A percentile compares a stretch with the other conserved stretches of the same genome.
These are phyloP conservation scores for Saccharomyces paradoxus DNA, from an alignment of 805 yeast genomes.

Conservation along the genomic window DNA sequence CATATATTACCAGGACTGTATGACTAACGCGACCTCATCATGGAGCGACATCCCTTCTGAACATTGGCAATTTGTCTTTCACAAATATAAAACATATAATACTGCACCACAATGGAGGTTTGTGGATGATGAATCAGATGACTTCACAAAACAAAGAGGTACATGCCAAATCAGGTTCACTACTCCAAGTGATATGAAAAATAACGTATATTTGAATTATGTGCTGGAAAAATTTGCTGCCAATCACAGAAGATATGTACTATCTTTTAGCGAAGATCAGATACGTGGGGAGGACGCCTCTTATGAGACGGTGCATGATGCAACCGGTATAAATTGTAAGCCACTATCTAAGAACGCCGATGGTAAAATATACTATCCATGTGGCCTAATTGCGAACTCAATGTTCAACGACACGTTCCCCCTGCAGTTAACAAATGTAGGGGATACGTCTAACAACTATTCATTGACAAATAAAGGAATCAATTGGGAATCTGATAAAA, in stretches of 20 bases:
- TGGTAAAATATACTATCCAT: constrained; percentile 74
- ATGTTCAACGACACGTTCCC: constrained; percentile 81
- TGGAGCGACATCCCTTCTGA: constrained; percentile 49
- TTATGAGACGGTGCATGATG: constrained; percentile 40
- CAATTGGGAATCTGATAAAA: constrained; percentile 77
- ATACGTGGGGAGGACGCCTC: constrained; percentile 67
- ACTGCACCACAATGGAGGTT: constrained; percentile 62
- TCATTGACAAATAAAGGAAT: constrained; percentile 49
- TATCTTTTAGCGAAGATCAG: constrained; percentile 80
- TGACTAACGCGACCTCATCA: constrained; percentile 37
- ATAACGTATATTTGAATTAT: constrained; percentile 73
- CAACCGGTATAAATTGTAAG: constrained; percentile 48
- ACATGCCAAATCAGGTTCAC: constrained; percentile 69
- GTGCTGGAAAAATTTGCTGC: constrained; percentile 83
- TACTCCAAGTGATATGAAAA: constrained; percentile 60
- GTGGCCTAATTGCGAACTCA: constrained; percentile 92
- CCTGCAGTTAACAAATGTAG: constrained; percentile 24
- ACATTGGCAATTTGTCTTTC: constrained; percentile 52
- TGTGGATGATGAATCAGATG: constrained; percentile 31
- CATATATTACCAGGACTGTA: constrained; percentile 72
- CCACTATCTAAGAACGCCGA: constrained; percentile 48
- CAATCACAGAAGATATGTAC: constrained; percentile 89
- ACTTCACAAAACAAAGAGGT: constrained; percentile 46
- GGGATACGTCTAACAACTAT: constrained; percentile 30
- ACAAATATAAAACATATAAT: constrained; percentile 30